phyloP scores from a whole-genome alignment of 805 yeast genomes.

The Maudiozyma serrabonitensis region DNA sequence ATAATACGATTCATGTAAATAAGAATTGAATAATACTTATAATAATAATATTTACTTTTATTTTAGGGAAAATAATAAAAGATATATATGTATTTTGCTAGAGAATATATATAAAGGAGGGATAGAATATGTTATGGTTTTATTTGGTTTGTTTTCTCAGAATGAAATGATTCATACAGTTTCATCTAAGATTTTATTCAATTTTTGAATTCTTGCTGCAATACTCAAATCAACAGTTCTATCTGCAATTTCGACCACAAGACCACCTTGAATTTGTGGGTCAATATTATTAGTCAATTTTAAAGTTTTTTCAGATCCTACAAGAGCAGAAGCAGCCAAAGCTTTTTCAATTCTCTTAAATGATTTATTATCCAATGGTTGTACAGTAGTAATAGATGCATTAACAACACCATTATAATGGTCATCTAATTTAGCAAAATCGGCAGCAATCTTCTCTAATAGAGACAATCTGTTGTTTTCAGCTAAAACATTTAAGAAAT shows the following conservation, averaged over 20 bases:
- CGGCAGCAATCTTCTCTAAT: slow-evolving; percentile 52
- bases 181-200: slow-evolving; percentile 82
- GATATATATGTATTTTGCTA: not conserved
- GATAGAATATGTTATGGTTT: slow-evolving; percentile 1
- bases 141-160: not conserved
- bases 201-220: slow-evolving; percentile 71
- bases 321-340: slow-evolving; percentile 65
- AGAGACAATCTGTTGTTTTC: slow-evolving; percentile 87
- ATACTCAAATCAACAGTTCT: slow-evolving; percentile 91
- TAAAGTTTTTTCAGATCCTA: slow-evolving; percentile 79
- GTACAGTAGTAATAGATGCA: slow-evolving; percentile 84
- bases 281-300: slow-evolving; percentile 73
- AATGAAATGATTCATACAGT: slow-evolving; percentile 46
- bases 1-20: not conserved
- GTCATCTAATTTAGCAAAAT: slow-evolving; percentile 70
- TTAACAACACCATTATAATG: slow-evolving; percentile 89
- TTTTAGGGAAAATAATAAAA: not conserved
- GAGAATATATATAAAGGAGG: not conserved
- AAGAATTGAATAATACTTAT: not conserved
- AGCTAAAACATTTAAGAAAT: slow-evolving; percentile 76
- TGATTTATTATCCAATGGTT: slow-evolving; percentile 71
- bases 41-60: not conserved
- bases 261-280: slow-evolving; percentile 91
- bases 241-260: slow-evolving; percentile 92
- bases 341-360: slow-evolving; percentile 72